Evolutionary conservation across 768 basidiomycete genomes (phyloP), one percentile per base, ranked within the genome.

Genomic region (Dioszegia hungarica): DNA sequence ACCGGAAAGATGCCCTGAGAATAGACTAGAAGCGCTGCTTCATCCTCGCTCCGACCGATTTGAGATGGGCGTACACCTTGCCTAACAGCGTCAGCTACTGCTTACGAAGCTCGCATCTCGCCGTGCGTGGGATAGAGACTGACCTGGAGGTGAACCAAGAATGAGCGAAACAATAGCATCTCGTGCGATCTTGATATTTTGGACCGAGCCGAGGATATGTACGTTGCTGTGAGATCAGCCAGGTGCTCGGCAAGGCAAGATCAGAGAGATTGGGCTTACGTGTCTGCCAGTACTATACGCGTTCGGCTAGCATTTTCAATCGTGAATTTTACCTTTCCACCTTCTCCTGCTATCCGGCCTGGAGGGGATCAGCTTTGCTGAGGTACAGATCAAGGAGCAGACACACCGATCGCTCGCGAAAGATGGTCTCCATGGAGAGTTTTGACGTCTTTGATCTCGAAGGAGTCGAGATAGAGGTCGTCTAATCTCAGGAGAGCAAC

Each of bases 401-500:
- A 67, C 79, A 38, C 60, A 85, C 91, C 95, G 60, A 99, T 97
- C 10, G 95, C 95, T 62, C 95, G 88, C n/a, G 92, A 90, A 9
- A 99, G 80, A 76, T 99, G 95, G 70, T 99, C 95, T 1, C 95
- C 95, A 59, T 95, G 92, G 6, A 99, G 82, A 0, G 90, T 94
- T 79, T 99, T 99, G 50, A 98, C 92, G 66, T 99, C 95, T 76
- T 98, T 98, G 77, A 99, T 94, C 77, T 99, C 95, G 70, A 95
- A 95, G 2, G 93, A 92, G 70, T 98, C 95, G 43, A 99, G 87
- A 75, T 98, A 99, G 14, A 99, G 83, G 73, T 98, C 95, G 72
- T 99, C 95, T 67, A 99, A 76, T 60, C 95, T 85, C 31, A 99
- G 82, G 24, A 99, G 85, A 5, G 95, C 95, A 62, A 99, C 89